A percentile compares a stretch with the other conserved stretches of the same genome.
phyloP scores from a whole-genome alignment of 495 filamentous ascomycete genomes.

The Amniculicola lignicola region DNA sequence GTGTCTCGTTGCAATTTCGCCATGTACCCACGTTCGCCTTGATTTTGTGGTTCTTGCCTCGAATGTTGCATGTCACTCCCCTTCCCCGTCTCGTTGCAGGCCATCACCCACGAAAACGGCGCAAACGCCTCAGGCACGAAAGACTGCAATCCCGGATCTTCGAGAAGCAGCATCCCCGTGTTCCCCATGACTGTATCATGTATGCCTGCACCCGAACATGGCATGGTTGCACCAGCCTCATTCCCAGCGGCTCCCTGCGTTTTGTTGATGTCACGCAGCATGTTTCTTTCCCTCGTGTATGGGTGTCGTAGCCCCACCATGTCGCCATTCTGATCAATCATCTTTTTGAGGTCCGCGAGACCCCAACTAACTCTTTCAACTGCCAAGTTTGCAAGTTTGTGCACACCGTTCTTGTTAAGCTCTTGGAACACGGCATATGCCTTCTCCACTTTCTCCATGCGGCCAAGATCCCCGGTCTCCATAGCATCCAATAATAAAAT shows the following conservation, averaged over 20 bases:
- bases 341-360: slow-evolving; percentile 21
- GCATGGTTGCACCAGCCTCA: too few species aligned
- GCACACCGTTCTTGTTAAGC: slow-evolving; percentile 45
- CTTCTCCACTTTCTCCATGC: slow-evolving; percentile 40
- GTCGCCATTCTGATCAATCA: background rate
- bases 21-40: background rate
- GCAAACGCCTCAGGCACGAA: slow-evolving; percentile 39
- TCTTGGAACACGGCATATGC: slow-evolving; percentile 45
- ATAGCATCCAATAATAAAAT: slow-evolving; percentile 46
- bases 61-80: background rate
- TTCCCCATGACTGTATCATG: slow-evolving; percentile 48
- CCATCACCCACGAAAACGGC: slow-evolving; percentile 44
- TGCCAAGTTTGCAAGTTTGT: slow-evolving; percentile 46
- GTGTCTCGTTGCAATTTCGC: background rate
- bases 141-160: slow-evolving; percentile 46
- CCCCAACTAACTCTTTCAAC: slow-evolving; percentile 40
- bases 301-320: background rate
- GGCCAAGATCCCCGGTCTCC: slow-evolving; percentile 42
- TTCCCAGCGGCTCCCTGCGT: slow-evolving; percentile 8
- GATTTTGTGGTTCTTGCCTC: background rate
- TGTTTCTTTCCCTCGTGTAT: background rate
- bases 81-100: background rate
- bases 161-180: slow-evolving; percentile 49
- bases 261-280: slow-evolving; percentile 24
- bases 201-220: too few species aligned